Conservation (phyloP, 192 early-diverging fungal genomes). For the Entomortierella beljakovae region DNA sequence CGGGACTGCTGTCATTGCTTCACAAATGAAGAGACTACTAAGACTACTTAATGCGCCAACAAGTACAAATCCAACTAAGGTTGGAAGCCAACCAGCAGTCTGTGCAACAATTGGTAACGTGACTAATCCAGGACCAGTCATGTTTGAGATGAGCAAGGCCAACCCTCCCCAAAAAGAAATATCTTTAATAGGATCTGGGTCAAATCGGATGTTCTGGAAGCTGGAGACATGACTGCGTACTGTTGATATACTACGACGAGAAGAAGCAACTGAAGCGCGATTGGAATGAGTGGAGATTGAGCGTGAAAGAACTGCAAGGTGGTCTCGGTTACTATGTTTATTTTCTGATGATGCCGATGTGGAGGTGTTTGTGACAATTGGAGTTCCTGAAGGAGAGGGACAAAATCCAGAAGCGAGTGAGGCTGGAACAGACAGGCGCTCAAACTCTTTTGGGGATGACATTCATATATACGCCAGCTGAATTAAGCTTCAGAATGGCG, state of each 20-base stretch:
- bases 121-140: conserved; percentile 57
- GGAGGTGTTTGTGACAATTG: no score
- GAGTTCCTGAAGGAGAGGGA: no score
- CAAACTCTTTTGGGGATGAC: conserved; percentile 17
- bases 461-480: conserved; percentile 8
- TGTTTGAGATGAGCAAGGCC: conserved; percentile 55
- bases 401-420: conserved; percentile 4
- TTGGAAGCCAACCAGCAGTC: conserved; percentile 46
- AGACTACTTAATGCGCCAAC: conserved; percentile 70
- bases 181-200: conserved; percentile 50
- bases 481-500: background rate
- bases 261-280: conserved; percentile 20
- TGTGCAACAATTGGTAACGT: conserved; percentile 45
- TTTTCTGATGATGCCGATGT: background rate
- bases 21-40: conserved; percentile 76
- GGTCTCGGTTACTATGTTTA: background rate
- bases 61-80: conserved; percentile 65
- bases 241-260: conserved; percentile 22
- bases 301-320: conserved; percentile 14
- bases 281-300: conserved; percentile 16
- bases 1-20: conserved; percentile 73
- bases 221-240: conserved; percentile 44
- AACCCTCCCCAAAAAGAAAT: conserved; percentile 60
- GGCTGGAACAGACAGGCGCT: conserved; percentile 22
- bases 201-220: conserved; percentile 48